Evolutionary conservation across 2,329 filamentous ascomycete genomes (phyloP).

Genomic region (Teratosphaeria zuluensis): DNA sequence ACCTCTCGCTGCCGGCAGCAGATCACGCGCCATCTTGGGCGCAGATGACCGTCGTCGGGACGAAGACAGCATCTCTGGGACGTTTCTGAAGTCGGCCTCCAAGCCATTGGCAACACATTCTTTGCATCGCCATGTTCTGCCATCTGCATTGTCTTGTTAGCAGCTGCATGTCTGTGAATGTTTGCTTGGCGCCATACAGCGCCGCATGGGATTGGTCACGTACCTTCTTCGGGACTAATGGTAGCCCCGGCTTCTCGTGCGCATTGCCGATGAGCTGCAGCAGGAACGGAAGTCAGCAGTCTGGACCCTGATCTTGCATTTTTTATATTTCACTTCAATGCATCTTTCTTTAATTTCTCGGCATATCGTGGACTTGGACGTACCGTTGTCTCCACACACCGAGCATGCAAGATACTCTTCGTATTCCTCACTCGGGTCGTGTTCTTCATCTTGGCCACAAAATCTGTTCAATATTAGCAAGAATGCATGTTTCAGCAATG

Average conservation of each 20-base stretch:
- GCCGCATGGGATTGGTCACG: slow-evolving; percentile 22
- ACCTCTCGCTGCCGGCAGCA: slow-evolving; percentile 60
- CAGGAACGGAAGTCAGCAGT: slow-evolving; percentile 36
- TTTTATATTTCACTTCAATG: slow-evolving; percentile 4
- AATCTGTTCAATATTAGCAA: slow-evolving; percentile 49
- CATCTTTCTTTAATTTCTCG: slow-evolving; percentile 13
- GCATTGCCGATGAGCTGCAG: slow-evolving; percentile 80
- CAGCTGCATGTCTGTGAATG: slow-evolving; percentile 10
- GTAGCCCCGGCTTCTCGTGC: slow-evolving; percentile 58
- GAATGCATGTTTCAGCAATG: neutral
- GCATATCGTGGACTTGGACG: slow-evolving; percentile 29
- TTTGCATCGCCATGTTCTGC: slow-evolving; percentile 53
- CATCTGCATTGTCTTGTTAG: slow-evolving; percentile 34
- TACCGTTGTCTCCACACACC: slow-evolving; percentile 74
- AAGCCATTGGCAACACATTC: slow-evolving; percentile 45
- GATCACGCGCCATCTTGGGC: slow-evolving; percentile 56
- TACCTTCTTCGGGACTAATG: slow-evolving; percentile 55
- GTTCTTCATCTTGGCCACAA: slow-evolving; percentile 72
- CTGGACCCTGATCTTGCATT: slow-evolving; percentile 23
- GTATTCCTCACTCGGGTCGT: slow-evolving; percentile 72
- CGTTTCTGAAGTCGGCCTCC: slow-evolving; percentile 33
- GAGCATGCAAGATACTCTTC: slow-evolving; percentile 69
- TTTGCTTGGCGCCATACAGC: slow-evolving; percentile 9
- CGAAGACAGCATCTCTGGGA: slow-evolving; percentile 24
- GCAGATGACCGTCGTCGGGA: slow-evolving; percentile 49